Evolutionary conservation across 2,329 filamentous ascomycete species (phyloP).

Genomic region (Aureobasidium sp.): DNA sequence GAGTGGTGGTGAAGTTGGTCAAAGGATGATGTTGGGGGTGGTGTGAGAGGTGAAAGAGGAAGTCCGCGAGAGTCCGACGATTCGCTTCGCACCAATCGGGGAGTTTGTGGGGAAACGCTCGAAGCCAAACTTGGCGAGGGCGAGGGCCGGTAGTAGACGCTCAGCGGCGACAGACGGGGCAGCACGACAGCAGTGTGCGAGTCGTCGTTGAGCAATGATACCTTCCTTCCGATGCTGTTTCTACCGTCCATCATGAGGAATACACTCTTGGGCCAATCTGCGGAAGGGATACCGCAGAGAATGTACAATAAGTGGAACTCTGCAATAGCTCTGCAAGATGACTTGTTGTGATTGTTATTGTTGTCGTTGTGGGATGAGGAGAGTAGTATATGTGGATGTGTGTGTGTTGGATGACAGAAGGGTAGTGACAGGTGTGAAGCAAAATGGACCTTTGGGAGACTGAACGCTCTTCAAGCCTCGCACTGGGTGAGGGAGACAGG

Average conservation of each 20-base stretch:
- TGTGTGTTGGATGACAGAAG: background rate
- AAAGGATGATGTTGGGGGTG: conserved; percentile 27
- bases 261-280: conserved; percentile 16
- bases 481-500: background rate
- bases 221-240: conserved; percentile 40
- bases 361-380: background rate
- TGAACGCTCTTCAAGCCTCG: background rate
- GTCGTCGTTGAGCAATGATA: conserved; percentile 43
- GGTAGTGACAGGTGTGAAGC: background rate
- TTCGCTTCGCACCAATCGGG: conserved; percentile 36
- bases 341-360: background rate
- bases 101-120: conserved; percentile 37
- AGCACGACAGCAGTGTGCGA: conserved; percentile 17
- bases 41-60: conserved; percentile 39
- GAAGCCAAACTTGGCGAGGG: conserved; percentile 31
- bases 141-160: conserved; percentile 21
- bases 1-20: conserved; percentile 16
- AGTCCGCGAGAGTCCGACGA: conserved; percentile 36
- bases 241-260: conserved; percentile 41
- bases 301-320: background rate
- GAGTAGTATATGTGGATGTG: background rate
- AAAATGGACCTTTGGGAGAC: background rate
- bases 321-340: background rate
- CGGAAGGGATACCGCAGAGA: background rate
- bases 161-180: conserved; percentile 19